A percentile compares a stretch with the other conserved stretches of the same genome.
phyloP scores from a whole-genome alignment of 169 alveolate species.

The Plasmodium gaboni region DNA sequence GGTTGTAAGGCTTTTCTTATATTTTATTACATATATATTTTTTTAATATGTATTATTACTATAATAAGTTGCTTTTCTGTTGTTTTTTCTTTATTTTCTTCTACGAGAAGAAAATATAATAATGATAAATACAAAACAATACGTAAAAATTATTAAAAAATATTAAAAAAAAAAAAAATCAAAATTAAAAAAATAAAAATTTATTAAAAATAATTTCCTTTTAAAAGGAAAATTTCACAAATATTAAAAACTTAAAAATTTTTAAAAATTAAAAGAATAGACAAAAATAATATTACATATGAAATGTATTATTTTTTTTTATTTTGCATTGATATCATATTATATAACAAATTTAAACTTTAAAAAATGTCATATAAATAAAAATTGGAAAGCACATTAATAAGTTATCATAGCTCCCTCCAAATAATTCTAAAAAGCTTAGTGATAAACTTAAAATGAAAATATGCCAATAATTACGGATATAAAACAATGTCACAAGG shows the following conservation, averaged over 20 bases:
- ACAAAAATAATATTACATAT: not conserved
- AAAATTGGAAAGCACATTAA: constrained; percentile 66
- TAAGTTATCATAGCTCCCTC: constrained; percentile 48
- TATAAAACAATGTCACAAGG: constrained; percentile 33
- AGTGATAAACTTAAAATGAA: constrained; percentile 20
- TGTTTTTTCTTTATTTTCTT: too few relatives aligned
- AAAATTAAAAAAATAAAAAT: not conserved
- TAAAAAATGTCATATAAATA: constrained; percentile 49
- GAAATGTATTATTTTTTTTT: not conserved
- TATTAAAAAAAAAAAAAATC: not conserved
- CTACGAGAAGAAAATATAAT: too few relatives aligned
- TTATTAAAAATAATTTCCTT: not conserved
- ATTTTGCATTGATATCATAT: not conserved
- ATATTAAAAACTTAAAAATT: too few relatives aligned
- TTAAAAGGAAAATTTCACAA: too few relatives aligned
- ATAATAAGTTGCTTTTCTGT: too few relatives aligned
- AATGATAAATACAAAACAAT: too few relatives aligned
- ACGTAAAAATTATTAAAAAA: not conserved
- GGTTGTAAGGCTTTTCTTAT: too few relatives aligned
- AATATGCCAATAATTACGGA: constrained; percentile 15
- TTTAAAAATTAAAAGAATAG: not conserved
- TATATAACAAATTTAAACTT: constrained; percentile 8
- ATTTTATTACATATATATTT: too few relatives aligned
- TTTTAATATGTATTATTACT: too few relatives aligned
- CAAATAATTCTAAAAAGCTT: constrained; percentile 41